These are phyloP conservation scores for Pythium diclinum DNA, from an alignment of 352 stramenopile species.

Conservation along the genomic window DNA sequence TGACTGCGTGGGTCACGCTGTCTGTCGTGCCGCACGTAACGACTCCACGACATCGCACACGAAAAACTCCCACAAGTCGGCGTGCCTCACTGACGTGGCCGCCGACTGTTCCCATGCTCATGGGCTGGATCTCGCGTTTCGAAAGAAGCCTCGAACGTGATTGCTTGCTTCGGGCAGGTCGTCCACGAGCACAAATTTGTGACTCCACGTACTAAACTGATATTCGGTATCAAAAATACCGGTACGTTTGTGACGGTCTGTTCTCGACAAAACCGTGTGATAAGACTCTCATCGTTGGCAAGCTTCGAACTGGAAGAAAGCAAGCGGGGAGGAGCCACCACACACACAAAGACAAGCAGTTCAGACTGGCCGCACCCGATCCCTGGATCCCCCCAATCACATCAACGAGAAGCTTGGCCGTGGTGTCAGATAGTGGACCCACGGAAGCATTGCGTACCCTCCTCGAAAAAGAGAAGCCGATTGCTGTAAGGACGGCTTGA, in stretches of 20 bases:
- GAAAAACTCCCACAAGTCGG: not conserved
- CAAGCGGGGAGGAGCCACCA: not conserved
- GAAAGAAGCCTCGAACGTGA: not conserved
- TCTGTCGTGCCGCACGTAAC: conserved; percentile 7
- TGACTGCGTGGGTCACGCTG: not conserved
- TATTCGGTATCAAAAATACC: not conserved
- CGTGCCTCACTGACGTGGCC: not conserved
- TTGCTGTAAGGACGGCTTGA: not conserved
- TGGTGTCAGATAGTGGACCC: conserved; percentile 11
- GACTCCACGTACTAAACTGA: not conserved
- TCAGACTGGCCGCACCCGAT: not conserved
- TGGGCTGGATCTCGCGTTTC: not conserved
- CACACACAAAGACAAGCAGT: conserved; percentile 4
- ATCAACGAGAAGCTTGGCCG: not conserved
- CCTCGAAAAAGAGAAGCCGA: not conserved
- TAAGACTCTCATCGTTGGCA: not conserved
- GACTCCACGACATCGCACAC: not conserved
- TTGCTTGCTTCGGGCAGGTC: not conserved
- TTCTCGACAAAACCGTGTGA: not conserved
- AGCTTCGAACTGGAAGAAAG: not conserved
- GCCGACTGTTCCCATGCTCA: not conserved
- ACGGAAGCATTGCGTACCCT: not conserved
- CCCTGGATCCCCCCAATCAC: not conserved
- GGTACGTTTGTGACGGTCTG: not conserved
- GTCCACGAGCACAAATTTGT: not conserved